Base-by-base conservation (phyloP, 805 yeast genomes). In the Tetrapisispora pingtungensis region DNA sequence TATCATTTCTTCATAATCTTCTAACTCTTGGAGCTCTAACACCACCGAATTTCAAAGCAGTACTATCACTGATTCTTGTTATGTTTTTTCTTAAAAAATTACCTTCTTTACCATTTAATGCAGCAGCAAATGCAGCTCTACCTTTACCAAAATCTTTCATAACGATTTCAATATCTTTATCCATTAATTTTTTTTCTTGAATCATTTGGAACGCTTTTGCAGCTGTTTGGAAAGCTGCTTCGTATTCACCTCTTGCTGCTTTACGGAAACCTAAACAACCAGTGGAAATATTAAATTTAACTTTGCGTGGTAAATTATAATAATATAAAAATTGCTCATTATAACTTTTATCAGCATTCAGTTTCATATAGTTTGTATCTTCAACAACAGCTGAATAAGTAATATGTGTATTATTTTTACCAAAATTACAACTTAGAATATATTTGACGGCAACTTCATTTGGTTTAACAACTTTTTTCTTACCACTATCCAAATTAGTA, bases 1-100 rank as follows among this genome's bases (percentile, higher is more conserved):
- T 28, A 10, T 7, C 13, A 28, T 28, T 14, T 28, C 3, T 12
- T 62, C 68, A 79, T 57, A 83, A 69, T 68, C 94, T 80, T 71
- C 96, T 82, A 46, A 72, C 72, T 62, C 80, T 78, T 66, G 90
- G 94, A 18, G 95, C 73, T 56, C 93, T 78, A 39, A 77, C 81
- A 72, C 97, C 97, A 72, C 98, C 98, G 58, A 86, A 86, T 65
- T 84, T 83, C 70, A 90, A 73, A 46, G 76, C 76, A 6, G 98
- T 87, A 51, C 74, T 72, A 57, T 90, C 97, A 40, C 83, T 74
- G 28, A 90, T 68, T 56, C 88, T 77, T 30, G 75, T 73, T 33
- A 93, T 74, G 44, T 75, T 70, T n/a, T 74, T 72, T 58, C 86
- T 75, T 33, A 93, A 70, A 28, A 70, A 65, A 35, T 72, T 66